Evolutionary conservation across 495 filamentous ascomycete genomes (phyloP).

Genomic region (Umbilicaria muhlenbergii): DNA sequence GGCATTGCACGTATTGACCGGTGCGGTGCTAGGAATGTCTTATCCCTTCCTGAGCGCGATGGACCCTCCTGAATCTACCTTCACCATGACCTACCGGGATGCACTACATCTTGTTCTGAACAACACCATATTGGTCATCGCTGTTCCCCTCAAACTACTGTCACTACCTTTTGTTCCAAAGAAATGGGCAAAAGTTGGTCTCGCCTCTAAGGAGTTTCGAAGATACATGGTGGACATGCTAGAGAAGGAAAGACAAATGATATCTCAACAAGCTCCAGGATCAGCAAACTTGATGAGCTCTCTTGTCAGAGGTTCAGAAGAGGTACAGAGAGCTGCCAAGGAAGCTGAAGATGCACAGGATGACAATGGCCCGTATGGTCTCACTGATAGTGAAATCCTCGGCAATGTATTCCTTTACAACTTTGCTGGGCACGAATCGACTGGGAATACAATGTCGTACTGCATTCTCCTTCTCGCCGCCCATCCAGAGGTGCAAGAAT

Average conservation of each 20-base stretch:
- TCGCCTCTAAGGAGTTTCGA: conserved; percentile 14
- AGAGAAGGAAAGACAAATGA: conserved; percentile 4
- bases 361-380: background rate
- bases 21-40: conserved; percentile 19
- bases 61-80: conserved; percentile 3
- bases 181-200: conserved; percentile 10
- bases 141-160: conserved; percentile 12
- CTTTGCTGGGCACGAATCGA: conserved; percentile 34
- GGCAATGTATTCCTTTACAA: conserved; percentile 33
- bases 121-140: conserved; percentile 19
- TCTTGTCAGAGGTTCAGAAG: background rate
- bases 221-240: conserved; percentile 10
- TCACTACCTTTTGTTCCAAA: conserved; percentile 13
- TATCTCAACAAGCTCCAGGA: background rate
- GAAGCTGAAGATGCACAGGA: too few species aligned
- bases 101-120: conserved; percentile 18
- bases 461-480: conserved; percentile 25
- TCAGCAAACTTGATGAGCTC: background rate
- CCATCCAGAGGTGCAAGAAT: conserved; percentile 24
- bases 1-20: conserved; percentile 21
- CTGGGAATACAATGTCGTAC: conserved; percentile 26
- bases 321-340: too few species aligned
- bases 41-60: conserved; percentile 16
- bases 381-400: conserved; percentile 24
- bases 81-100: conserved; percentile 16